These are phyloP conservation scores for Chaetoscypha palmicola DNA, from an alignment of 2,329 filamentous ascomycete species.

Conservation along the genomic window DNA sequence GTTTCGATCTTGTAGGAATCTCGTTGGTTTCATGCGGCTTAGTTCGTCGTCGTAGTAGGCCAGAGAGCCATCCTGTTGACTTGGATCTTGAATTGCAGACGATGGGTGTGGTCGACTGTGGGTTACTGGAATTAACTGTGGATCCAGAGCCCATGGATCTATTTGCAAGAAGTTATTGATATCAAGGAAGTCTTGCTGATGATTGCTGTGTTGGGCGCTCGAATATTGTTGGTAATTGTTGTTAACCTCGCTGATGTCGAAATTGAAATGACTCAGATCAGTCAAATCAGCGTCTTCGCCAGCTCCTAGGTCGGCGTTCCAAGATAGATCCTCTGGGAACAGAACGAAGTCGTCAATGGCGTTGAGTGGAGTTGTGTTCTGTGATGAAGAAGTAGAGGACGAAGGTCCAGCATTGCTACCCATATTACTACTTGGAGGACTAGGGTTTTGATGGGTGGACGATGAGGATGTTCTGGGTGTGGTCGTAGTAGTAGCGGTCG, in stretches of 20 bases:
- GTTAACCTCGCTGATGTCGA: conserved; percentile 17
- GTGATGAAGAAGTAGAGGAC: conserved; percentile 8
- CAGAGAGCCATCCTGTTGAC: background rate
- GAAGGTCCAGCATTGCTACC: background rate
- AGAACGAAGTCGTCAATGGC: conserved; percentile 28
- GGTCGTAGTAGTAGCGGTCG: conserved; percentile 17
- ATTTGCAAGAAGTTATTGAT: background rate
- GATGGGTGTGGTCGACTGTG: background rate
- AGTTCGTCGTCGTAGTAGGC: background rate
- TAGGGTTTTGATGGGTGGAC: conserved; percentile 11
- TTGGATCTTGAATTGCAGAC: background rate
- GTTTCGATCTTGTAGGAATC: too few species aligned
- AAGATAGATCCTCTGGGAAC: conserved; percentile 24
- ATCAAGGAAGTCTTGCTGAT: background rate
- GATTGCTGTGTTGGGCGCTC: background rate
- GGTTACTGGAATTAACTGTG: background rate
- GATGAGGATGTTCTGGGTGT: conserved; percentile 14
- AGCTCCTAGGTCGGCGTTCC: conserved; percentile 21
- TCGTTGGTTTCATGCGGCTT: too few species aligned
- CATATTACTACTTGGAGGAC: conserved; percentile 2
- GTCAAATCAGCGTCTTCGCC: conserved; percentile 15
- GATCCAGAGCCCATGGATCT: background rate
- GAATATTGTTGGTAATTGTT: background rate
- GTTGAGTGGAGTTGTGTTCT: conserved; percentile 16
- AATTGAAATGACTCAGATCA: conserved; percentile 23